Percentiles rank a stretch among this genome's conserved stretches.
Conservation (phyloP, 2,329 filamentous ascomycete species). For the Elsinoe perseae region DNA sequence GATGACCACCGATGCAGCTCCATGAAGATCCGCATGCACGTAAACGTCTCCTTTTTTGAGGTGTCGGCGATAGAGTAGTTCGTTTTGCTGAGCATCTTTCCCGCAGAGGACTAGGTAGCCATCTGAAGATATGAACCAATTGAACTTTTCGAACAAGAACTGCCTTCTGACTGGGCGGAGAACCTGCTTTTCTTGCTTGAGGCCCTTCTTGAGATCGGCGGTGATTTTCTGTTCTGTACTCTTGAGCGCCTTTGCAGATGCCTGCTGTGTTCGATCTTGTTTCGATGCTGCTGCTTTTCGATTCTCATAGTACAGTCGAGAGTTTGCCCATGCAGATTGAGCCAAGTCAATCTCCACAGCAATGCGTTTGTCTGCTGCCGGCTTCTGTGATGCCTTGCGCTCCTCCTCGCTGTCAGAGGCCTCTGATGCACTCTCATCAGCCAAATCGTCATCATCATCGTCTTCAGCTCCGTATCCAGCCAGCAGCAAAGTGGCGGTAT, state of each 20-base stretch:
- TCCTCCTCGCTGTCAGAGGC: conserved; percentile 55
- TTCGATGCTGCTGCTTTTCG: conserved; percentile 77
- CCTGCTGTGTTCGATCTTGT: conserved; percentile 74
- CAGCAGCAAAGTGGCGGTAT: conserved; percentile 72
- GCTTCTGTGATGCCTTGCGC: conserved; percentile 21
- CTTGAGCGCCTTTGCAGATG: conserved; percentile 75
- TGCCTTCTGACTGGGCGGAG: conserved; percentile 73
- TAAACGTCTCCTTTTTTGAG: conserved; percentile 86
- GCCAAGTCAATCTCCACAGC: conserved; percentile 77
- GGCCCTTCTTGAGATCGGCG: conserved; percentile 72
- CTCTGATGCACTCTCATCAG: conserved; percentile 59
- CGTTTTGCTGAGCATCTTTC: conserved; percentile 81
- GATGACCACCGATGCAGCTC: conserved; percentile 76
- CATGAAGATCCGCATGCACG: conserved; percentile 80
- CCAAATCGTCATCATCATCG: conserved; percentile 50
- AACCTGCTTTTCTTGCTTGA: conserved; percentile 87
- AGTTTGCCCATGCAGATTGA: conserved; percentile 80
- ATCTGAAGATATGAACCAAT: conserved; percentile 91
- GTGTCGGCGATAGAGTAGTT: conserved; percentile 81
- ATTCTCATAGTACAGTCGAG: conserved; percentile 84
- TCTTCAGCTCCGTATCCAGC: conserved; percentile 60
- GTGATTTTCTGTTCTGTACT: conserved; percentile 84
- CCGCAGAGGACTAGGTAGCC: conserved; percentile 85
- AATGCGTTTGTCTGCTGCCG: conserved; percentile 42
- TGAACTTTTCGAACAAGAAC: conserved; percentile 96